A percentile compares a stretch with the other conserved stretches of the same genome.
These are phyloP conservation scores for Fusarium sp. DNA, from an alignment of 2,329 filamentous ascomycete genomes.

Conservation along the genomic window DNA sequence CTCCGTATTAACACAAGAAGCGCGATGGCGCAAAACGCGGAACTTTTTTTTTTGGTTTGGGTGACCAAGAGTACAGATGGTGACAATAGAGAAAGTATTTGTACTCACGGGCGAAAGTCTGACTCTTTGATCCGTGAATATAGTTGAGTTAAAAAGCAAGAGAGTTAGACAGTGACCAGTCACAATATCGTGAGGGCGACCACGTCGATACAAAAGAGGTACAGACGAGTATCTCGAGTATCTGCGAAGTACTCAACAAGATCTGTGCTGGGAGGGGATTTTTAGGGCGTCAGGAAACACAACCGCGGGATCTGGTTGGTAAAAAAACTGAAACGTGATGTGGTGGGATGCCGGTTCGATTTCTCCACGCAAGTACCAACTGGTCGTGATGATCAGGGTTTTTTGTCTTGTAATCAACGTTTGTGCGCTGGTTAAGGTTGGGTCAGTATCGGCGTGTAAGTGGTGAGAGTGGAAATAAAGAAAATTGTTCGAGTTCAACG, in stretches of 20 bases:
- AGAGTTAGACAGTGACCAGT: conserved; percentile 37
- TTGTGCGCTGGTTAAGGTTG: conserved; percentile 2
- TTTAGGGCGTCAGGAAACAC: conserved; percentile 31
- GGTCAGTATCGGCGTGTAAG: conserved; percentile 9
- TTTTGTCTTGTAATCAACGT: neutral
- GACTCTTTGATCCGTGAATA: conserved; percentile 29
- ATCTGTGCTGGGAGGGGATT: conserved; percentile 29
- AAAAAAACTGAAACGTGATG: conserved; percentile 18
- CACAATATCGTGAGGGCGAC: conserved; percentile 32
- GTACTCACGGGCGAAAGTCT: conserved; percentile 52
- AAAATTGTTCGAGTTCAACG: neutral
- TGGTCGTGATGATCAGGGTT: conserved; percentile 5
- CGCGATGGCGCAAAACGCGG: conserved; percentile 35
- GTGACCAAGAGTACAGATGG: conserved; percentile 20
- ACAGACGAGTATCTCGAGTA: conserved; percentile 41
- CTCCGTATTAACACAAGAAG: conserved; percentile 7
- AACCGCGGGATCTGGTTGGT: conserved; percentile 34
- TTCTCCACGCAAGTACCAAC: conserved; percentile 34
- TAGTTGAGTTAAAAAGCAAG: neutral
- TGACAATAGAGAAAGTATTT: conserved; percentile 21
- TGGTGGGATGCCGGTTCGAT: conserved; percentile 14
- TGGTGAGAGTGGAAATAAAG: conserved; percentile 6
- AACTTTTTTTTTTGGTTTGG: neutral
- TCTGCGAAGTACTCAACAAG: conserved; percentile 40
- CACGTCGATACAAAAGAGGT: conserved; percentile 41